These are phyloP conservation scores for Pisolithus microcarpus DNA, from an alignment of 768 basidiomycete genomes.

Conservation along the genomic window DNA sequence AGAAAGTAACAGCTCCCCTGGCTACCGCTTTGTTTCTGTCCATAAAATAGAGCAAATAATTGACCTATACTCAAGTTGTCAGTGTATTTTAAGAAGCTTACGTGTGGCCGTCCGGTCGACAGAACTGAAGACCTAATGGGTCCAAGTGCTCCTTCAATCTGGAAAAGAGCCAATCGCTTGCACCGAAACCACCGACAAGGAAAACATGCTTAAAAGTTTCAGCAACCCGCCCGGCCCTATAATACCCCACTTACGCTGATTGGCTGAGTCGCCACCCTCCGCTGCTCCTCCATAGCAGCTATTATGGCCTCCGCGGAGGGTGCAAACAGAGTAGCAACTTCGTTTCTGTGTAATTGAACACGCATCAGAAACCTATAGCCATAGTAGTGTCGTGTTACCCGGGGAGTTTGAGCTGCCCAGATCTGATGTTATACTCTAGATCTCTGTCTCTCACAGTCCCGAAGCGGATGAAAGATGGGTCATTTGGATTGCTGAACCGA, in stretches of 20 bases:
- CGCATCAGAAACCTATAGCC: background rate
- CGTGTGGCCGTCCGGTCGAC: slow-evolving; percentile 49
- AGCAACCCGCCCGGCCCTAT: background rate
- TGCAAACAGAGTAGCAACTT: slow-evolving; percentile 26
- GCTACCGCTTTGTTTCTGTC: slow-evolving; percentile 42
- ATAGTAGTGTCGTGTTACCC: slow-evolving; percentile 17
- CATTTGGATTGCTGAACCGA: slow-evolving; percentile 32
- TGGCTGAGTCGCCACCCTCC: slow-evolving; percentile 10
- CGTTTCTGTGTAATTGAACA: slow-evolving; percentile 11
- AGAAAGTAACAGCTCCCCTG: slow-evolving; percentile 38
- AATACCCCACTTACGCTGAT: slow-evolving; percentile 17
- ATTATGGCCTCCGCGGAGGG: slow-evolving; percentile 19
- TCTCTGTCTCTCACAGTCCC: slow-evolving; percentile 40
- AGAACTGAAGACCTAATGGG: slow-evolving; percentile 32
- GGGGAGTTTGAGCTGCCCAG: slow-evolving; percentile 40
- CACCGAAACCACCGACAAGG: slow-evolving; percentile 41
- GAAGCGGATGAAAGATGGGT: slow-evolving; percentile 42
- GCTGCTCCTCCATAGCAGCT: slow-evolving; percentile 19
- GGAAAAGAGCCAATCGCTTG: slow-evolving; percentile 37
- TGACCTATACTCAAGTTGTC: background rate
- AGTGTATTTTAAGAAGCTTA: slow-evolving; percentile 14
- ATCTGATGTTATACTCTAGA: slow-evolving; percentile 32
- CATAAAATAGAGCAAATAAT: too few species aligned
- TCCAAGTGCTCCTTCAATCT: slow-evolving; percentile 27
- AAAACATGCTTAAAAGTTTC: slow-evolving; percentile 27